A percentile compares a stretch with the other conserved stretches of the same genome.
These are phyloP conservation scores for Hyaloscypha bicolor DNA, from an alignment of 495 filamentous ascomycete species.

Conservation along the genomic window DNA sequence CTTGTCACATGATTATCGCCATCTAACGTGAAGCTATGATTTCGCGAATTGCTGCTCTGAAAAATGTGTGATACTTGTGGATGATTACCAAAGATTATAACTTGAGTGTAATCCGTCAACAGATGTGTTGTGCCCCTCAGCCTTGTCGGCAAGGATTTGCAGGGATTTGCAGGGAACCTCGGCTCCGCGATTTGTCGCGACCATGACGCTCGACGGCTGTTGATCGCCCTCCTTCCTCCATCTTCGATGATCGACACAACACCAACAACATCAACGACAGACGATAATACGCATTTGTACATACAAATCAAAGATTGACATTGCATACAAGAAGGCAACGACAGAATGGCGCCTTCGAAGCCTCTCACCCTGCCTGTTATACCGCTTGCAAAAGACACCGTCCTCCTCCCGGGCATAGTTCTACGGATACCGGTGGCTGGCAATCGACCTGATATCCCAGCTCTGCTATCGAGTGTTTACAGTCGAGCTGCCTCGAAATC, in stretches of 20 bases:
- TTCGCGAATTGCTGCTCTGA: neutral
- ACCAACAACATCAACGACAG: constrained; percentile 3
- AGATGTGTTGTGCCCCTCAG: neutral
- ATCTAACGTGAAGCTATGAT: neutral
- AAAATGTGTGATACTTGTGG: neutral
- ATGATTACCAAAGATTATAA: neutral
- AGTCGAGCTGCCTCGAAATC: constrained; percentile 64
- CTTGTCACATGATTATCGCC: neutral
- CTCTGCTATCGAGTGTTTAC: constrained; percentile 77
- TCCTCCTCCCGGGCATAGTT: constrained; percentile 80
- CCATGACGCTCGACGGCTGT: neutral
- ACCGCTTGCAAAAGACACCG: constrained; percentile 69
- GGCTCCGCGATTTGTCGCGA: constrained; percentile 3
- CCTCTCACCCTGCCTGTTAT: constrained; percentile 62
- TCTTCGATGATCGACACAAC: constrained; percentile 5
- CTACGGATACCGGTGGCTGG: constrained; percentile 71
- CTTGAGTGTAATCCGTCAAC: neutral
- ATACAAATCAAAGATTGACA: neutral
- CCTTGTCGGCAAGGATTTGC: constrained; percentile 1
- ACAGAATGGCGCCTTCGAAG: constrained; percentile 21
- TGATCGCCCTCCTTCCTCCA: constrained; percentile 18
- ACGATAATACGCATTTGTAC: constrained; percentile 11
- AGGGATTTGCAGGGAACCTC: constrained; percentile 7
- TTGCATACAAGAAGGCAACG: neutral
- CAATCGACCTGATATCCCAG: constrained; percentile 79